These are phyloP conservation scores for Acacia acuminata DNA, from an alignment of 306 rosid species.

Conservation along the genomic window DNA sequence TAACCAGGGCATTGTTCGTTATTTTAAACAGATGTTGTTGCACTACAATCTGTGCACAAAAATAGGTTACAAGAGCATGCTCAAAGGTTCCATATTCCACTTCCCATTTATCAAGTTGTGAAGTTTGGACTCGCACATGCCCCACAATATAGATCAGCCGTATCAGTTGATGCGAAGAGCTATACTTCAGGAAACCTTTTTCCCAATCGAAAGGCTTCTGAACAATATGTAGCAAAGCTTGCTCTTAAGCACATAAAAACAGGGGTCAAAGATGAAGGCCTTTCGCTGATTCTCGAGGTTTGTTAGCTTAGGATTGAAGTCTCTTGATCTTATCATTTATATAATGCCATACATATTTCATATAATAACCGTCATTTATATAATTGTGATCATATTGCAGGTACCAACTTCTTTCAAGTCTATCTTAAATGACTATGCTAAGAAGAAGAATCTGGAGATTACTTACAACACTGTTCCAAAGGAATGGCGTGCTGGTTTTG, in stretches of 20 bases:
- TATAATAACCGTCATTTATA: no score
- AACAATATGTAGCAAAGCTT: neutral
- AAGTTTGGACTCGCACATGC: neutral
- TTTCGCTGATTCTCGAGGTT: neutral
- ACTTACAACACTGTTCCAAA: constrained; percentile 35
- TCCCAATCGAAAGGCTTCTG: neutral
- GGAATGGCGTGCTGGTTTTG: constrained; percentile 36
- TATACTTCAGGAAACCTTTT: neutral
- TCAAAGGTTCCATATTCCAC: neutral
- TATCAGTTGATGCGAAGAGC: neutral
- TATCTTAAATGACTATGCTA: constrained; percentile 53
- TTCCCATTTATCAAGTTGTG: neutral
- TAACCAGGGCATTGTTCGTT: neutral
- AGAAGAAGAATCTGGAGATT: constrained; percentile 44
- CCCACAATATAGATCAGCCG: neutral
- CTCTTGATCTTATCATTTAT: neutral
- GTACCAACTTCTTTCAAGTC: constrained; percentile 43
- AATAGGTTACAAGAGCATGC: neutral
- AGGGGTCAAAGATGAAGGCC: neutral
- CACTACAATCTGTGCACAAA: neutral
- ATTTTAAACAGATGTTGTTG: neutral
- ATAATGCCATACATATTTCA: no score
- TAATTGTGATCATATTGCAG: constrained; percentile 34
- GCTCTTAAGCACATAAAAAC: neutral
- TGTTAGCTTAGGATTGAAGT: neutral